These are phyloP conservation scores for Sugiyamaella valdiviana DNA, from an alignment of 805 yeast genomes.

Conservation along the genomic window DNA sequence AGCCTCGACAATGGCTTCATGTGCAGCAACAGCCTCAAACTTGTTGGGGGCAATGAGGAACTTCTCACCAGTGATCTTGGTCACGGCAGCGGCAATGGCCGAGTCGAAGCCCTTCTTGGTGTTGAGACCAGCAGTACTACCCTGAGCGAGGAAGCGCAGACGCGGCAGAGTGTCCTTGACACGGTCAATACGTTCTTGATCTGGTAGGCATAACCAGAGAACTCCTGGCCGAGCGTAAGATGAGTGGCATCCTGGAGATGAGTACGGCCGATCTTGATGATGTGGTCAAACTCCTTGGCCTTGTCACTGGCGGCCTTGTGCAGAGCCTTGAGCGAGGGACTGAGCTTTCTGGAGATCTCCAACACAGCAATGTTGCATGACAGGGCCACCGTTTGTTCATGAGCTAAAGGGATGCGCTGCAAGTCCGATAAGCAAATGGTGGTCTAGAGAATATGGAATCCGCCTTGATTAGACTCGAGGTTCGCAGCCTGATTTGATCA, in stretches of 20 bases:
- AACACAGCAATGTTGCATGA: constrained; percentile 96
- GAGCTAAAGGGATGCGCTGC: no score
- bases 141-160: constrained; percentile 85
- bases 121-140: constrained; percentile 99
- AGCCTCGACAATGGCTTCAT: constrained; percentile 96
- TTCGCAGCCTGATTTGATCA: no score
- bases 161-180: constrained; percentile 71
- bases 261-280: constrained; percentile 98
- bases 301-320: constrained; percentile 74
- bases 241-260: constrained; percentile 99
- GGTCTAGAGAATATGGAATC: no score
- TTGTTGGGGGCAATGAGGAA: constrained; percentile 96
- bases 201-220: constrained; percentile 94
- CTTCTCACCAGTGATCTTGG: constrained; percentile 78
- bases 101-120: constrained; percentile 85
- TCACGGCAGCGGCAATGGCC: constrained; percentile 78
- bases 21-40: constrained; percentile 98
- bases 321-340: constrained; percentile 75
- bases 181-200: constrained; percentile 78
- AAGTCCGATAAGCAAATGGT: no score
- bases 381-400: no score
- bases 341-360: constrained; percentile 66
- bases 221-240: constrained; percentile 95
- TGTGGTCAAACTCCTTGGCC: constrained; percentile 74
- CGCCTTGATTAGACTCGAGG: no score